Evolutionary conservation across 1,139 yeast species (phyloP).

Genomic region (Hansenula sp.): DNA sequence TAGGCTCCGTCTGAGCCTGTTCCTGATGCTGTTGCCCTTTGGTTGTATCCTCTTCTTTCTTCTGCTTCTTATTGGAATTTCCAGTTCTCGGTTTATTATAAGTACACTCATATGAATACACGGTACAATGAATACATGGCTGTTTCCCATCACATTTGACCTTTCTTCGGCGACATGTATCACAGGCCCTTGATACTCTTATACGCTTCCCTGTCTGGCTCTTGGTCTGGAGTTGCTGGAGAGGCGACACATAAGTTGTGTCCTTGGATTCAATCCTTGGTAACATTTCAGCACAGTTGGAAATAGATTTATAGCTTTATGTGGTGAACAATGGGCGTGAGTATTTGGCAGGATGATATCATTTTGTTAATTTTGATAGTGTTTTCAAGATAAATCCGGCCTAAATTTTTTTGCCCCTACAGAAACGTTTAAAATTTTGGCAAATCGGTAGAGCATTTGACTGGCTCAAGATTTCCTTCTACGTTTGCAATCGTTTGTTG

Average conservation of each 20-base stretch:
- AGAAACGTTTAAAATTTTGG: too few species aligned
- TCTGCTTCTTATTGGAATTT: slow-evolving; percentile 26
- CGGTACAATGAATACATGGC: slow-evolving; percentile 87
- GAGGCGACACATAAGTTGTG: slow-evolving; percentile 18
- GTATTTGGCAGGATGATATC: too few species aligned
- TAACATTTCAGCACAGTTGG: slow-evolving; percentile 15
- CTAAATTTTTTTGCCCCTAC: too few species aligned
- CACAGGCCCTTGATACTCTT: slow-evolving; percentile 83
- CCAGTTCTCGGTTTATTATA: slow-evolving; percentile 31
- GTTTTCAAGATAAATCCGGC: too few species aligned
- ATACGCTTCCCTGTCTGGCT: slow-evolving; percentile 43
- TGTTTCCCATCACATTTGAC: slow-evolving; percentile 86
- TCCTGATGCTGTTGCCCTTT: not conserved
- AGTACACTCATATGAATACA: slow-evolving; percentile 64
- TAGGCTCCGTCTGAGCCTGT: too few species aligned
- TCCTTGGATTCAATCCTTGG: slow-evolving; percentile 23
- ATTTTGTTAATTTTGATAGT: too few species aligned
- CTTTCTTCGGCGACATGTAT: slow-evolving; percentile 70
- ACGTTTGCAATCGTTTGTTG: too few species aligned
- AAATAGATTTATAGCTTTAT: not conserved
- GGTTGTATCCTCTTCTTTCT: slow-evolving; percentile 2
- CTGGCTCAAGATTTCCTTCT: too few species aligned
- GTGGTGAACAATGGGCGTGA: too few species aligned
- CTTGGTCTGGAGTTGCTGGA: slow-evolving; percentile 21
- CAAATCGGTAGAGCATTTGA: too few species aligned